phyloP scores from a whole-genome alignment of 306 rosid genomes.

The Erythrophleum fordii region DNA sequence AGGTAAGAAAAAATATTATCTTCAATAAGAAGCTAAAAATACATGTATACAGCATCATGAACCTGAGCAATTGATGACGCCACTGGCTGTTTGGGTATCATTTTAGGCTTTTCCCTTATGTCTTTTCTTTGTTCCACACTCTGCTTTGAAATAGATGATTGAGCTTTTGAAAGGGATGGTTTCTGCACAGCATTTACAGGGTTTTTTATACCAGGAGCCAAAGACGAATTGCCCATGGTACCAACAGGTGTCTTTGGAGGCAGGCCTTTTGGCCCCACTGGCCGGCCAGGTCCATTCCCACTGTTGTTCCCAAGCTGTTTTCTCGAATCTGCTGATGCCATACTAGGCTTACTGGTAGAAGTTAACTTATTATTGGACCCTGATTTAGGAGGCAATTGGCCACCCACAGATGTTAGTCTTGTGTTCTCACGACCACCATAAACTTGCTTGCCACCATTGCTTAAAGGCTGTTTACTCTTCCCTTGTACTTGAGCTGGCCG shows the following conservation, averaged over 20 bases:
- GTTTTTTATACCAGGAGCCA: slow-evolving; percentile 48
- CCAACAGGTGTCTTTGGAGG: slow-evolving; percentile 53
- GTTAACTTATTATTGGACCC: slow-evolving; percentile 50
- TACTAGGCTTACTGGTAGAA: slow-evolving; percentile 53
- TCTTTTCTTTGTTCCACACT: slow-evolving; percentile 61
- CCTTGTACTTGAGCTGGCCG: slow-evolving; percentile 54
- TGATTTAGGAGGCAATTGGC: slow-evolving; percentile 56
- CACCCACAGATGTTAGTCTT: slow-evolving; percentile 47
- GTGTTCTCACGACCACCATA: slow-evolving; percentile 50
- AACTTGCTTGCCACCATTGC: slow-evolving; percentile 48
- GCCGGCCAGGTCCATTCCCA: slow-evolving; percentile 74
- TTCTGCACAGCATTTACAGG: slow-evolving; percentile 51
- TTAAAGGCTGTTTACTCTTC: slow-evolving; percentile 56
- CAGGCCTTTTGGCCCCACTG: slow-evolving; percentile 54
- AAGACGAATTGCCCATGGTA: slow-evolving; percentile 55
- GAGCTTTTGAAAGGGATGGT: slow-evolving; percentile 49
- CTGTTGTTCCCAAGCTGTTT: slow-evolving; percentile 61
- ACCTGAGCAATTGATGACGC: slow-evolving; percentile 72
- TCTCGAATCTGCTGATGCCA: slow-evolving; percentile 54
- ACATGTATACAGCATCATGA: neutral
- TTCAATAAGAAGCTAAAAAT: neutral
- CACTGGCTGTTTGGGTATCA: slow-evolving; percentile 59
- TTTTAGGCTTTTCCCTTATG: slow-evolving; percentile 54
- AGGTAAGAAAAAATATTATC: slow-evolving; percentile 26
- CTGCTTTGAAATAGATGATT: slow-evolving; percentile 49